Conservation (phyloP, 345 rosid species). For the Eucalyptus cloeziana region DNA sequence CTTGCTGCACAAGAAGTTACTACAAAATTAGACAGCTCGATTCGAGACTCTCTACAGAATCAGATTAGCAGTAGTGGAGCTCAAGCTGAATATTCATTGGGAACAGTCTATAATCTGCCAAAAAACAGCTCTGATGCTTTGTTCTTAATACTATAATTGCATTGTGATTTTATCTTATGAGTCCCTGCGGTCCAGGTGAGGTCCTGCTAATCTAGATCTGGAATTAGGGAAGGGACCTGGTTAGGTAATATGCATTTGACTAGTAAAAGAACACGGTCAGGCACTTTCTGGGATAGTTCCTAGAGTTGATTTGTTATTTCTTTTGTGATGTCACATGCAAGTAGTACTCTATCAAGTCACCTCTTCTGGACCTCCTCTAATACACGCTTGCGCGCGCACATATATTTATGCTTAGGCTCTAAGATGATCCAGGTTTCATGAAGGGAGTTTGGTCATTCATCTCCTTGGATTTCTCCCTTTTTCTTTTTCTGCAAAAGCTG, state of each 20-base stretch:
- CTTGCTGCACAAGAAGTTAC: background rate
- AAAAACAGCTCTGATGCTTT: background rate
- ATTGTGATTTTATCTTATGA: background rate
- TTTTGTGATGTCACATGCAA: background rate
- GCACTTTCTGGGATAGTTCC: background rate
- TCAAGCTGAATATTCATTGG: background rate
- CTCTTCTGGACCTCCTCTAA: background rate
- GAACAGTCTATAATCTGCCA: background rate
- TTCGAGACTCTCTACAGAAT: background rate
- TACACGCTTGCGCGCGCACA: fast-evolving
- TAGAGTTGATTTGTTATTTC: background rate
- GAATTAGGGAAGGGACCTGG: background rate
- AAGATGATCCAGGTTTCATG: background rate
- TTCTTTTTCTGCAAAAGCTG: background rate
- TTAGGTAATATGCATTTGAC: background rate
- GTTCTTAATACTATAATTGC: background rate
- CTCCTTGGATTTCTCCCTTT: background rate
- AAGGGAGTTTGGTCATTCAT: background rate
- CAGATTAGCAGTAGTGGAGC: background rate
- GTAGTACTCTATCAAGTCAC: background rate
- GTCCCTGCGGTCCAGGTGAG: background rate
- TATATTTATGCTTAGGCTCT: background rate
- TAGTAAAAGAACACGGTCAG: background rate
- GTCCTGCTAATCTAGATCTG: background rate
- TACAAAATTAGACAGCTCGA: background rate